Evolutionary conservation across 2,329 filamentous ascomycete species (phyloP).

Genomic region (Calonectria pauciramosa): DNA sequence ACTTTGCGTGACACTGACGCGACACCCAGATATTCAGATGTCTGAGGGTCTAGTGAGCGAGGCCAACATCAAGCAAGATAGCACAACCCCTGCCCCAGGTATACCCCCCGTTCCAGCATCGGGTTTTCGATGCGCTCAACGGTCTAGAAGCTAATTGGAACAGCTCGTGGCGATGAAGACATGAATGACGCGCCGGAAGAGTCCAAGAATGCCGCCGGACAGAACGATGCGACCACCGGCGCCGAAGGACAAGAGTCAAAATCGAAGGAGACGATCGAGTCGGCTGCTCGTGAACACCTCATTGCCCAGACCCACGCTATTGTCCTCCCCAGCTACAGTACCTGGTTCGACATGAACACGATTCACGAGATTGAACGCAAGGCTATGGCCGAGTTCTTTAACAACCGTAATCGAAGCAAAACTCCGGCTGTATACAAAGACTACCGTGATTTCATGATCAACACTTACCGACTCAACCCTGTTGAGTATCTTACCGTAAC

Average conservation of each 20-base stretch:
- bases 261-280: conserved; percentile 85
- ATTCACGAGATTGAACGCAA: conserved; percentile 95
- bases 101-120: conserved; percentile 72
- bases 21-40: conserved; percentile 73
- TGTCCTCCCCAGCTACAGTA: conserved; percentile 96
- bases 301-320: conserved; percentile 95
- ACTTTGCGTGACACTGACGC: conserved; percentile 33
- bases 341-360: conserved; percentile 98
- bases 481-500: conserved; percentile 97
- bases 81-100: conserved; percentile 69
- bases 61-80: conserved; percentile 71
- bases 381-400: conserved; percentile 97
- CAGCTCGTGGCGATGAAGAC: conserved; percentile 79
- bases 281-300: conserved; percentile 90
- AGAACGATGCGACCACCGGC: conserved; percentile 63
- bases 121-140: conserved; percentile 76
- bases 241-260: conserved; percentile 71
- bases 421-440: conserved; percentile 98
- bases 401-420: conserved; percentile 97
- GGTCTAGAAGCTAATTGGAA: conserved; percentile 70
- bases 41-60: conserved; percentile 63
- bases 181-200: conserved; percentile 78
- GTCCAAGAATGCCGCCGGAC: conserved; percentile 62
- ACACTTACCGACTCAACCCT: conserved; percentile 96
- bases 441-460: conserved; percentile 99